Evolutionary conservation across 2,329 filamentous ascomycete genomes (phyloP).

Genomic region (Meredithiella fracta): DNA sequence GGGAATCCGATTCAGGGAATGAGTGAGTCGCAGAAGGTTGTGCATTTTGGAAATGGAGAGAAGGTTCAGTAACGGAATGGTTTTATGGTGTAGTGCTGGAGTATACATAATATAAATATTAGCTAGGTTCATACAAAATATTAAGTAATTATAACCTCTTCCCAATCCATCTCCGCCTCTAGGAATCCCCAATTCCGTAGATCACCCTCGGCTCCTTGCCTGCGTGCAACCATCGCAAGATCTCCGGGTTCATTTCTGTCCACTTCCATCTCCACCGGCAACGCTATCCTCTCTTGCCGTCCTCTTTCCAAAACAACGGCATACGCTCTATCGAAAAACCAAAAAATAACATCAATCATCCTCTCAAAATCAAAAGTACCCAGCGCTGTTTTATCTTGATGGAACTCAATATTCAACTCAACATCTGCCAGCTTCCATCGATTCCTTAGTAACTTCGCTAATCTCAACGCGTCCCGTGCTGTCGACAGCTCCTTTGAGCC

Average conservation of each 20-base stretch:
- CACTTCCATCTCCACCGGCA: conserved; percentile 14
- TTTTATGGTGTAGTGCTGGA: too few relatives aligned
- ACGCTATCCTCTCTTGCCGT: conserved; percentile 12
- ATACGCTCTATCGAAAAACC: conserved; percentile 42
- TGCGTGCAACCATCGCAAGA: conserved; percentile 12
- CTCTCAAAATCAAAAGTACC: conserved; percentile 44
- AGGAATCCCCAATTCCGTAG: conserved; percentile 33
- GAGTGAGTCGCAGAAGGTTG: conserved; percentile 10
- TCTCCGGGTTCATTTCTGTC: conserved; percentile 17
- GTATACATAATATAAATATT: too few relatives aligned
- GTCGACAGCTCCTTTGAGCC: background rate
- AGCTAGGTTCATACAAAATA: background rate
- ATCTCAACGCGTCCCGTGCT: conserved; percentile 40
- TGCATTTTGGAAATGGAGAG: conserved; percentile 12
- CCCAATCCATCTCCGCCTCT: conserved; percentile 45
- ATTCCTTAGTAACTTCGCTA: conserved; percentile 55
- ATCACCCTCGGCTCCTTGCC: conserved; percentile 19
- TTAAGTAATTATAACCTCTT: conserved; percentile 20
- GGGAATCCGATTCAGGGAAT: conserved; percentile 12
- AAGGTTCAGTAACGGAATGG: conserved; percentile 8
- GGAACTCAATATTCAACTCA: conserved; percentile 18
- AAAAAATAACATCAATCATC: conserved; percentile 41
- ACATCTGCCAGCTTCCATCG: conserved; percentile 54
- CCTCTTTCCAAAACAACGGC: conserved; percentile 32
- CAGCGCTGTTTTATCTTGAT: conserved; percentile 24